phyloP scores from a whole-genome alignment of 495 filamentous ascomycete species.

The Astrocystis sublimbata region DNA sequence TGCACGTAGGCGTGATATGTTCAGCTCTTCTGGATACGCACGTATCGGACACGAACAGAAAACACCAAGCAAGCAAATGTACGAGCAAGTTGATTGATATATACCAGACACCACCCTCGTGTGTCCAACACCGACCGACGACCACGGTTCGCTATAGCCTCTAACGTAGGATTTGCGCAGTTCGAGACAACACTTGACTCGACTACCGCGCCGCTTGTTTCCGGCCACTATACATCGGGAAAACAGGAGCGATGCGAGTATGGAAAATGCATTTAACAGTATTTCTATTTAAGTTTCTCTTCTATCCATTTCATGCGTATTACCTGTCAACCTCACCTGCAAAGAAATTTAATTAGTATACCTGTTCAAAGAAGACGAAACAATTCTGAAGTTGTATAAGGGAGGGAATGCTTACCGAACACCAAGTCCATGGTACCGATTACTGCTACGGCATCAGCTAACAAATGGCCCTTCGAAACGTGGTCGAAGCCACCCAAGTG shows the following conservation, averaged over 20 bases:
- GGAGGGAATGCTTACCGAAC: slow-evolving; percentile 45
- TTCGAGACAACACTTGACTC: neutral
- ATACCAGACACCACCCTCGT: slow-evolving; percentile 26
- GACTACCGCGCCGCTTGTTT: slow-evolving; percentile 12
- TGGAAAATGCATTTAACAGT: slow-evolving; percentile 3
- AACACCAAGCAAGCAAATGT: slow-evolving; percentile 16
- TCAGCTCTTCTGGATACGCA: neutral
- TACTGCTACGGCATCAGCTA: slow-evolving; percentile 96
- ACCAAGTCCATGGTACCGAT: slow-evolving; percentile 94
- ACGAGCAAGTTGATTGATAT: slow-evolving; percentile 24
- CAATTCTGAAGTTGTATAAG: too few species aligned
- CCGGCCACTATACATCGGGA: slow-evolving; percentile 31
- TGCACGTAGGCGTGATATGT: neutral
- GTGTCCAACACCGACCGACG: neutral
- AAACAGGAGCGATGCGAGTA: slow-evolving; percentile 18
- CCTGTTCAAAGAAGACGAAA: too few species aligned
- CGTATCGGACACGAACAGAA: neutral
- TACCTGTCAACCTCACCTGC: slow-evolving; percentile 55
- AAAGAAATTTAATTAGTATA: slow-evolving; percentile 20
- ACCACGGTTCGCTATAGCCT: slow-evolving; percentile 15
- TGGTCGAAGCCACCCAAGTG: slow-evolving; percentile 95
- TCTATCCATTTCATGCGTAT: slow-evolving; percentile 23
- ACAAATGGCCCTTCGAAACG: slow-evolving; percentile 82
- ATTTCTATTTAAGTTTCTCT: slow-evolving; percentile 18
- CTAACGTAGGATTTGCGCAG: neutral